Conservation (phyloP, 2,329 filamentous ascomycete genomes). For the Madurella mycetomatis region DNA sequence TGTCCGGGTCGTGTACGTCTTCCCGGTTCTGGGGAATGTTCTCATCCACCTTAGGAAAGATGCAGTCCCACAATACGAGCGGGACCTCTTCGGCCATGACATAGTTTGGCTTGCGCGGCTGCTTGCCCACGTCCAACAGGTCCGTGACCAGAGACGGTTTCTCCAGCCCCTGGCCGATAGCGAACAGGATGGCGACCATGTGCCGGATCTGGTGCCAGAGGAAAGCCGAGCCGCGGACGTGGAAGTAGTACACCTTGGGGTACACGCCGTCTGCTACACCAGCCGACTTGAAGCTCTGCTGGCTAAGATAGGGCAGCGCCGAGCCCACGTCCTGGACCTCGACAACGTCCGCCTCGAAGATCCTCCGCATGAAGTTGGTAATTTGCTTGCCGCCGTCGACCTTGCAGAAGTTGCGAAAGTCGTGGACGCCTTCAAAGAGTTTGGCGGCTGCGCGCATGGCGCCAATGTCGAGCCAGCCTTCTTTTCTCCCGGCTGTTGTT, state of each 20-base stretch:
- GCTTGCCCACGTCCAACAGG: slow-evolving; percentile 67
- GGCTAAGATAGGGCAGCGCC: slow-evolving; percentile 52
- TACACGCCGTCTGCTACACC: slow-evolving; percentile 22
- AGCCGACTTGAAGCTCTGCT: slow-evolving; percentile 40
- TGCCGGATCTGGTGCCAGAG: slow-evolving; percentile 97
- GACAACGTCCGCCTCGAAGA: slow-evolving; percentile 77
- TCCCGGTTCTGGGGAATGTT: slow-evolving; percentile 14
- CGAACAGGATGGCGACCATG: slow-evolving; percentile 89
- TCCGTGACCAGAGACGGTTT: slow-evolving; percentile 65
- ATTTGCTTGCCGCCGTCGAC: slow-evolving; percentile 88
- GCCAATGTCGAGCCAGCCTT: slow-evolving; percentile 82
- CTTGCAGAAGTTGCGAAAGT: slow-evolving; percentile 97
- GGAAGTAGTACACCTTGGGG: slow-evolving; percentile 79
- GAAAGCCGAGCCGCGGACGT: slow-evolving; percentile 85
- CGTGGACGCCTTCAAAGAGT: slow-evolving; percentile 75
- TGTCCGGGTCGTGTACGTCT: slow-evolving; percentile 28
- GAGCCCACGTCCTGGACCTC: slow-evolving; percentile 55
- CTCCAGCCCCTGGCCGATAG: slow-evolving; percentile 86
- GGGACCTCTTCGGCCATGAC: slow-evolving; percentile 87
- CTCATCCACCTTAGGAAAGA: slow-evolving; percentile 61
- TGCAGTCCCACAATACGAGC: slow-evolving; percentile 92
- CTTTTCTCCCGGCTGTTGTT: slow-evolving; percentile 18
- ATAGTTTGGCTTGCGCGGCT: slow-evolving; percentile 77
- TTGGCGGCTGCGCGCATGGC: slow-evolving; percentile 81
- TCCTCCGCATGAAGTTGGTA: slow-evolving; percentile 71